These are phyloP conservation scores for Fusarium hostae DNA, from an alignment of 2,329 filamentous ascomycete species.

Conservation along the genomic window DNA sequence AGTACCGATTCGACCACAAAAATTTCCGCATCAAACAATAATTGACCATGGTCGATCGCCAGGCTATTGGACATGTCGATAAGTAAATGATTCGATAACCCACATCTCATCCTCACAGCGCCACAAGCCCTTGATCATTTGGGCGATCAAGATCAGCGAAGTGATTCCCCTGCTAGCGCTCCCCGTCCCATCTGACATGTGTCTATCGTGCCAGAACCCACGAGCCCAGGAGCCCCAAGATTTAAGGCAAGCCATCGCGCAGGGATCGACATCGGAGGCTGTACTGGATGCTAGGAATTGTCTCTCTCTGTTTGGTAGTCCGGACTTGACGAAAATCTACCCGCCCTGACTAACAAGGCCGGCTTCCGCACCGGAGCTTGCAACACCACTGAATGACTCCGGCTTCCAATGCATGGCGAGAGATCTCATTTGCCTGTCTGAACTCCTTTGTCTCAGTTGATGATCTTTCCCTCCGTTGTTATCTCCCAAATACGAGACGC, in stretches of 20 bases:
- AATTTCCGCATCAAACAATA: constrained; percentile 5
- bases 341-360: neutral
- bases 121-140: constrained; percentile 4
- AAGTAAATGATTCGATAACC: constrained; percentile 33
- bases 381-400: constrained; percentile 4
- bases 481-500: constrained; percentile 19
- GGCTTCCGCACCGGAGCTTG: constrained; percentile 9
- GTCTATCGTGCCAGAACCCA: constrained; percentile 43
- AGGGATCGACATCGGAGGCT: constrained; percentile 40
- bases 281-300: constrained; percentile 21
- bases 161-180: constrained; percentile 40
- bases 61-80: constrained; percentile 6
- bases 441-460: neutral
- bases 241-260: constrained; percentile 37
- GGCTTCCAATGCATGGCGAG: neutral
- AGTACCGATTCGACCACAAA: neutral
- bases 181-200: constrained; percentile 44
- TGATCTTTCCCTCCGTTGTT: constrained; percentile 2
- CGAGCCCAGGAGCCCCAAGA: constrained; percentile 39
- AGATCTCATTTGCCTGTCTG: neutral
- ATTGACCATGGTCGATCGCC: neutral
- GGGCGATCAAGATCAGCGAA: constrained; percentile 44
- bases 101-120: constrained; percentile 19
- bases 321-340: neutral
- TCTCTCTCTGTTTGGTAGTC: constrained; percentile 2